phyloP scores from a whole-genome alignment of 495 filamentous ascomycete genomes.

The Patellaria atrata region DNA sequence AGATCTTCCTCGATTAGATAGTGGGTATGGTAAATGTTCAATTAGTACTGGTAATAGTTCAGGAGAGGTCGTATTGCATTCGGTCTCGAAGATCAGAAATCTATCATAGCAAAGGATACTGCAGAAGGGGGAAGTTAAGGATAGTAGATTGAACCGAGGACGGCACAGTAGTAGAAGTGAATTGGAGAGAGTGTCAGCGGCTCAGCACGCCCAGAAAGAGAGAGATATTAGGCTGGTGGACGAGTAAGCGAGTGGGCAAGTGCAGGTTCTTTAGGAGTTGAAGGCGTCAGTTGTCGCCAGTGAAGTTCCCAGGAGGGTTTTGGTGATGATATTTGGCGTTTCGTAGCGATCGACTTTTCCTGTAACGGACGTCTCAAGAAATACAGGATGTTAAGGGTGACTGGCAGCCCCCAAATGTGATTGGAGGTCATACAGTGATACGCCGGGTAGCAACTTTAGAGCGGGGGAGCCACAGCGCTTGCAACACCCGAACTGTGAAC shows the following conservation, averaged over 20 bases:
- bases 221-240: slow-evolving; percentile 3
- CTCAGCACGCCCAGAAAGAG: not conserved
- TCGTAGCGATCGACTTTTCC: slow-evolving; percentile 1
- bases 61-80: too few species aligned
- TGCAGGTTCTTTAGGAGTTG: slow-evolving; percentile 1
- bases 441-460: too few species aligned
- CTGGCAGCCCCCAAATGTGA: too few species aligned
- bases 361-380: too few species aligned
- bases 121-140: slow-evolving; percentile 15
- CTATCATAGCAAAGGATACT: slow-evolving; percentile 13
- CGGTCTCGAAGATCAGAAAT: too few species aligned
- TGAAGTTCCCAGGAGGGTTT: not conserved
- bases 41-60: too few species aligned
- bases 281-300: not conserved
- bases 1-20: slow-evolving; percentile 4
- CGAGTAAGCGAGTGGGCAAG: not conserved
- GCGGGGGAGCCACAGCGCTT: too few species aligned
- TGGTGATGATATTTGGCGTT: not conserved
- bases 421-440: too few species aligned
- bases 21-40: too few species aligned
- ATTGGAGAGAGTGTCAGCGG: slow-evolving; percentile 1
- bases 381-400: too few species aligned
- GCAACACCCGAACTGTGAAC: too few species aligned
- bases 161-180: not conserved
- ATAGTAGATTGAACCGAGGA: too few species aligned